Percentiles rank a stretch among this genome's conserved stretches.
Conservation (phyloP, 169 alveolate species). For the Plasmodium reichenowi region DNA sequence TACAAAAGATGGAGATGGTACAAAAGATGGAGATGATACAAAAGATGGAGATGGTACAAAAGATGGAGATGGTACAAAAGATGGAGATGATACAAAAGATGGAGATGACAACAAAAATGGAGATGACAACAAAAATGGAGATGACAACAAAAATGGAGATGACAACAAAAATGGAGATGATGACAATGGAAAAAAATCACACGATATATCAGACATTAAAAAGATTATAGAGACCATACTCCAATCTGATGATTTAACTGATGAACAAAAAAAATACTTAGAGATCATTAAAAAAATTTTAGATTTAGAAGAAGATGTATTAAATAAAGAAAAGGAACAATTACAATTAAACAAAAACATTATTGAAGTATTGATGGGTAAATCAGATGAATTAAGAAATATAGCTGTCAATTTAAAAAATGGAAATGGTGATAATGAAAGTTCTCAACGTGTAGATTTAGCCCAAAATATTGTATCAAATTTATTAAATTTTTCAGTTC, state of each 20-base stretch:
- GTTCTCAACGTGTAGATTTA: conserved; percentile 62
- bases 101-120: not conserved
- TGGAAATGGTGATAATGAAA: conserved; percentile 26
- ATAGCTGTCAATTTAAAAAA: conserved; percentile 43
- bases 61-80: too few species aligned
- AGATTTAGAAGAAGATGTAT: conserved; percentile 28
- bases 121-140: not conserved
- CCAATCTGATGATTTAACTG: not conserved
- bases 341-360: conserved; percentile 34
- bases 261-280: conserved; percentile 44
- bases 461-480: conserved; percentile 74
- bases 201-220: not conserved
- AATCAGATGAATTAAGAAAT: conserved; percentile 55
- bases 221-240: not conserved
- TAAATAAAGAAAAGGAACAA: conserved; percentile 56
- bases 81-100: not conserved
- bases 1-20: not conserved
- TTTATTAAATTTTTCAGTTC: conserved; percentile 43
- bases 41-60: not conserved
- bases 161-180: not conserved
- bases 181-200: not conserved
- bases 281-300: conserved; percentile 19
- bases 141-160: not conserved
- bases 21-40: too few species aligned
- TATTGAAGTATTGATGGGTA: conserved; percentile 21